phyloP scores from a whole-genome alignment of 352 stramenopile genomes.

The Pythium angustatum region DNA sequence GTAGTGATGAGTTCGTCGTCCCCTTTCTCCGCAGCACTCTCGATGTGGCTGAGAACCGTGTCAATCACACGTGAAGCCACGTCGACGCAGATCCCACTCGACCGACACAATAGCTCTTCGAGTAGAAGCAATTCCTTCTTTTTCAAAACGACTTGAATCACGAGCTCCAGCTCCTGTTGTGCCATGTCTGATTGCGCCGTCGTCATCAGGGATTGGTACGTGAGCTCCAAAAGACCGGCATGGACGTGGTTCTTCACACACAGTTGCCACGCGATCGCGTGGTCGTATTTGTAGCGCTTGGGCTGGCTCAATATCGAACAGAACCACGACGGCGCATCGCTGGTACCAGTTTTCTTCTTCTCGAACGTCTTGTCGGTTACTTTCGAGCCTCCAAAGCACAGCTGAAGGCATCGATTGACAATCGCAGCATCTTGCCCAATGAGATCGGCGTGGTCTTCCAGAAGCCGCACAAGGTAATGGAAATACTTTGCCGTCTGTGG shows the following conservation, averaged over 20 bases:
- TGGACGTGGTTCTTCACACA: conserved; percentile 52
- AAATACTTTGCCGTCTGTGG: conserved; percentile 70
- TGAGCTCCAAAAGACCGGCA: conserved; percentile 51
- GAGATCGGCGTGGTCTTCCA: conserved; percentile 48
- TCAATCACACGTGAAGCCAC: conserved; percentile 28
- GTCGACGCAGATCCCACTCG: conserved; percentile 3
- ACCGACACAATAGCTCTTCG: conserved; percentile 19
- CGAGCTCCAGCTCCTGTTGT: conserved; percentile 41
- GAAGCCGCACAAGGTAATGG: conserved; percentile 61
- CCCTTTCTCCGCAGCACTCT: conserved; percentile 32
- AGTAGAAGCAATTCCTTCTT: conserved; percentile 39
- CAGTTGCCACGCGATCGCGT: conserved; percentile 55
- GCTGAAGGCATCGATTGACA: conserved; percentile 60
- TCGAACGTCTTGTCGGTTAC: conserved; percentile 61
- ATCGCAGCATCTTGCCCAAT: conserved; percentile 49
- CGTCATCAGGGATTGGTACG: conserved; percentile 20
- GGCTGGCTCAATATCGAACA: conserved; percentile 52
- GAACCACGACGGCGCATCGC: conserved; percentile 37
- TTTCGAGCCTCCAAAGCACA: conserved; percentile 55
- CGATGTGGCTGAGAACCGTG: conserved; percentile 57
- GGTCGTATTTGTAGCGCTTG: conserved; percentile 48
- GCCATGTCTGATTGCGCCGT: conserved; percentile 22
- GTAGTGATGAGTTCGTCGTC: conserved; percentile 60
- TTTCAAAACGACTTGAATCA: conserved; percentile 48
- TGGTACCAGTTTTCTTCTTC: conserved; percentile 24